A percentile compares a stretch with the other conserved stretches of the same genome.
These are phyloP conservation scores for Phytopythium aichiense DNA, from an alignment of 352 stramenopile species.

Conservation along the genomic window DNA sequence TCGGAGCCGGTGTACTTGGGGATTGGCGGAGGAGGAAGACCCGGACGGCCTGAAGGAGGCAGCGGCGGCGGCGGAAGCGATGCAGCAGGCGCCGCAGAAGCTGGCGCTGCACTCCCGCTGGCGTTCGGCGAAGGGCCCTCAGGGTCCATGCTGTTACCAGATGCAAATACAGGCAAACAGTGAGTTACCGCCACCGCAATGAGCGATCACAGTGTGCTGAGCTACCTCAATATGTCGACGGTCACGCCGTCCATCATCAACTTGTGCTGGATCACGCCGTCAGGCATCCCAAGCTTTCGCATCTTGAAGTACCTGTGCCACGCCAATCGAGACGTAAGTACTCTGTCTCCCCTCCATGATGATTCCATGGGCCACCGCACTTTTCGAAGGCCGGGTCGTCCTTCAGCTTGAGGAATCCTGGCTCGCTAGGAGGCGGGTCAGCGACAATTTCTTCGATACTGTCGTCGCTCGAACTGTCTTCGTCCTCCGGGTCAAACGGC, in stretches of 20 bases:
- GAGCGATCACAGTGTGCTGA: background rate
- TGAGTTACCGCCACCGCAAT: conserved; percentile 3
- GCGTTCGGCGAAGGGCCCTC: conserved; percentile 71
- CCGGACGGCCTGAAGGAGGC: conserved; percentile 29
- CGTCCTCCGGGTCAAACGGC: conserved; percentile 24
- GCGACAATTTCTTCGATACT: conserved; percentile 42
- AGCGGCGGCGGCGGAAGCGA: conserved; percentile 22
- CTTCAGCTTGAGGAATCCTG: conserved; percentile 68
- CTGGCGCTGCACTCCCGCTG: conserved; percentile 13
- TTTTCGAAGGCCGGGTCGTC: conserved; percentile 76
- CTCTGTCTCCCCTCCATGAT: background rate
- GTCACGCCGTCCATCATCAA: conserved; percentile 73
- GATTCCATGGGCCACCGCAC: conserved; percentile 17
- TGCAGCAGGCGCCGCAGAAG: conserved; percentile 29
- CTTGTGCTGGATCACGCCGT: conserved; percentile 79
- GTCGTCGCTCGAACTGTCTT: conserved; percentile 62
- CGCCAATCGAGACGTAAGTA: conserved; percentile 1
- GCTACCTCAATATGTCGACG: conserved; percentile 68
- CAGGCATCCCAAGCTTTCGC: conserved; percentile 74
- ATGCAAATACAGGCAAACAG: conserved; percentile 2
- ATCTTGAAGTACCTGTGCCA: conserved; percentile 77
- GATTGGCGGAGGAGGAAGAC: conserved; percentile 42
- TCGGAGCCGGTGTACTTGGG: conserved; percentile 20
- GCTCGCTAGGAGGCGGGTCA: conserved; percentile 14
- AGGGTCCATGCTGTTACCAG: conserved; percentile 57